Evolutionary conservation across 805 yeast genomes (phyloP), one percentile per base, ranked within the genome.

Genomic region (Nakazawaea populi): DNA sequence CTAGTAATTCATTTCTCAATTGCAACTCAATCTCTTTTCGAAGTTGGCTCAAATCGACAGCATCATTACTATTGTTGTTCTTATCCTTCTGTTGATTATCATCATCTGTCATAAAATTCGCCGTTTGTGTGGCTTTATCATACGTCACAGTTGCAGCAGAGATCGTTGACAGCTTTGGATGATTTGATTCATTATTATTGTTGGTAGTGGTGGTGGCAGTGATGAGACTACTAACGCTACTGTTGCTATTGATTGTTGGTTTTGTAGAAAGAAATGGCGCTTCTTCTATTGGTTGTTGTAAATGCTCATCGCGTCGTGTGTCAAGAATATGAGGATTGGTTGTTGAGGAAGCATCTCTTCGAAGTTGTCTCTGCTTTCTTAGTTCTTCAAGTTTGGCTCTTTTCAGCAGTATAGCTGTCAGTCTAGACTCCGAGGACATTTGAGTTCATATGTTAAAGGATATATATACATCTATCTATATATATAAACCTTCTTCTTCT

Each of bases 311-410:
- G 24, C 24, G 24, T 18, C 24, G 24, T 18, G 24, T 18, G 24
- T 18, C 24, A 18, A 18, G 24, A 18, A 18, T 18, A 18, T 18
- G 24, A 10, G 36, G 9, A 34, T 34, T 12, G 2, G 9, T 34
- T 34, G 12, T 12, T 34, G n/a, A n/a, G n/a, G 37, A n/a, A 24
- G 41, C 24, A 9, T 30, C 44, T 35, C 18, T 12, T n/a, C 38
- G 41, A 6, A 9, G 8, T 31, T 30, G 47, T 24, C 54, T 29
- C 31, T 14, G 51, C 18, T 47, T 44, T 24, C 54, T 18, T 6
- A 52, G 40, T 42, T 48, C 52, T 45, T 52, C 54, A 6, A 52
- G 38, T 29, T 52, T 52, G 24, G 54, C 54, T 32, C 54, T 52
- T 12, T 46, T 46, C 45, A 28, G 47, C 41, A 46, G 49, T 29